Evolutionary conservation across 2,329 filamentous ascomycete species (phyloP).

Genomic region (Arthrobotrys sinensis): DNA sequence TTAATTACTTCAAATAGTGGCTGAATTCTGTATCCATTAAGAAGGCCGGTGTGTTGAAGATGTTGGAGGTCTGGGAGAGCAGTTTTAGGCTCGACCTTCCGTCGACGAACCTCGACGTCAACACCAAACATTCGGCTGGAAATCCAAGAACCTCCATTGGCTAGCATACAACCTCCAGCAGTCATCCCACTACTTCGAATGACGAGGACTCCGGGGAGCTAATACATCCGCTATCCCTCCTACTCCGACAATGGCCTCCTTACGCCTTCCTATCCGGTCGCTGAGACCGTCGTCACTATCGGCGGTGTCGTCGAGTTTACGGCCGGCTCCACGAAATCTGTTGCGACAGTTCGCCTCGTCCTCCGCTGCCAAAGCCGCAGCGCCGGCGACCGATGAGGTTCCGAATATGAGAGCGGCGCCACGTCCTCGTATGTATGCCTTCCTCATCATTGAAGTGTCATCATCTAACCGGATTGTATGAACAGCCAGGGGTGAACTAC

Average conservation of each 20-base stretch:
- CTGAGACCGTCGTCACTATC: conserved; percentile 54
- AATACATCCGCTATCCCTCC: conserved; percentile 20
- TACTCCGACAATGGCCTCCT: conserved; percentile 50
- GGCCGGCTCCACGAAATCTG: conserved; percentile 44
- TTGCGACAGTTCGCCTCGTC: conserved; percentile 57
- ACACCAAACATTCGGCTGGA: conserved; percentile 47
- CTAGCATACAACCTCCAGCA: conserved; percentile 25
- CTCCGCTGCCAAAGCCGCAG: conserved; percentile 26
- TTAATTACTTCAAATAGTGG: no score
- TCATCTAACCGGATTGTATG: conserved; percentile 18
- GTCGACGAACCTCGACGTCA: conserved; percentile 38
- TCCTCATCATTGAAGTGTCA: background rate
- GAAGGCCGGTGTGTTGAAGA: conserved; percentile 18
- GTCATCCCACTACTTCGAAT: conserved; percentile 36
- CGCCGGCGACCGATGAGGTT: conserved; percentile 47
- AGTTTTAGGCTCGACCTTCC: conserved; percentile 46
- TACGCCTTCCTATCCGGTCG: conserved; percentile 48
- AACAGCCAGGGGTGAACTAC: conserved; percentile 75
- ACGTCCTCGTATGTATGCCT: conserved; percentile 46
- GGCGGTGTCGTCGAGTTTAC: conserved; percentile 35
- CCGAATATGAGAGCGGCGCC: conserved; percentile 53
- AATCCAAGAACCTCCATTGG: conserved; percentile 57
- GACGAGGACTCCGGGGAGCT: conserved; percentile 35
- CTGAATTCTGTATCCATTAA: no score
- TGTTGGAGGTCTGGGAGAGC: conserved; percentile 21